Base-by-base conservation (phyloP, 31 red algal genomes). In the Odonthalia washingtoniensis region DNA sequence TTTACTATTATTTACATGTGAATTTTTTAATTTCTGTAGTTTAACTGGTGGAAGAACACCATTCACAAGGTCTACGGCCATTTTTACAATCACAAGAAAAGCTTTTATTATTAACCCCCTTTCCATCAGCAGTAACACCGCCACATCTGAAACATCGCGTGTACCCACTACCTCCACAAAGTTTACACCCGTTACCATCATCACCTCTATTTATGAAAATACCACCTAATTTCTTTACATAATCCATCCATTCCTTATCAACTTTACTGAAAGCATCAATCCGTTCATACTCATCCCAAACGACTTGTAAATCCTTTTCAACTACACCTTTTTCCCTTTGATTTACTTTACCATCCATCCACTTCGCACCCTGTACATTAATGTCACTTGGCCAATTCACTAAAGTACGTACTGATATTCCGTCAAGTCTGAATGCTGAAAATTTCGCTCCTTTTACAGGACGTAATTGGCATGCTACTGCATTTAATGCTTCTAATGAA, bases 201-300 rank as follows among this genome's bases (percentile, higher is more conserved):
- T 33, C 35, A 39, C 12, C 38, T 28, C 12, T n/a, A 2, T 18
- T 57, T 37, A 90, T 64, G 36, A 69, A 43, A 46, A 90, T 72
- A 9, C 62, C 62, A 0, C 62, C 63, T 39, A 90, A 40, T 4
- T 70, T 43, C 2, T 75, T 77, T 32, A 90, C 65, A 1, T 83
- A 31, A 30, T 81, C 75, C n/a, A 52, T 83, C 88, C 88, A 90
- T 46, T 90, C 78, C 53, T 53, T 69, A 28, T 82, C 78, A 4
- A 90, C 35, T 82, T 83, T 70, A 4, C 52, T 53, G 14, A 37
- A 35, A 28, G 70, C 65, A 21, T 72, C 88, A 45, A 90, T 53
- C 37, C 66, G 78, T 46, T 82, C 70, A 83, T 90, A 90, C 42
- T 90, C 79, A 42, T 69, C 79, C 88, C 88, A 90, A 45, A 77